Percentiles rank a stretch among this genome's conserved stretches.
phyloP scores from a whole-genome alignment of 2,329 filamentous ascomycete species.

The Exophiala sideris region DNA sequence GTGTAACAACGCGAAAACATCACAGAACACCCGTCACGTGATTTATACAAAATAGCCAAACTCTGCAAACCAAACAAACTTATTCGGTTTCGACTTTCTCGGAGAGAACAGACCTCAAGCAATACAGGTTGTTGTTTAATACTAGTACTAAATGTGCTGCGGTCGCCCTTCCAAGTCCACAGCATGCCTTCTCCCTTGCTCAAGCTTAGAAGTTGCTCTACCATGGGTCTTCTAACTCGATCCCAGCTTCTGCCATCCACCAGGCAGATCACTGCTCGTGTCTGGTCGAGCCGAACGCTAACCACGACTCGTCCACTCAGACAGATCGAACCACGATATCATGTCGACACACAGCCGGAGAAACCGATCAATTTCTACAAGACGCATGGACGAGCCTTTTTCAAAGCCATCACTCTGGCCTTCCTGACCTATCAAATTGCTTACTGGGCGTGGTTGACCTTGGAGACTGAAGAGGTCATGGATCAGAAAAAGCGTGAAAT shows the following conservation, averaged over 20 bases:
- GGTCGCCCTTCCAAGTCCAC: too few relatives aligned
- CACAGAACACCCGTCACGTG: too few relatives aligned
- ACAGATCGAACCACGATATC: neutral
- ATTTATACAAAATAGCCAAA: too few relatives aligned
- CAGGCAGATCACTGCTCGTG: too few relatives aligned
- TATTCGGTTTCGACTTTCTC: too few relatives aligned
- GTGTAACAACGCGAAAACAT: too few relatives aligned
- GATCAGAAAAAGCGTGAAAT: slow-evolving; percentile 37
- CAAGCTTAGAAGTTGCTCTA: neutral
- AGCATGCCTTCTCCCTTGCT: too few relatives aligned
- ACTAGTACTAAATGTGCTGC: too few relatives aligned
- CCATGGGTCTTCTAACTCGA: neutral
- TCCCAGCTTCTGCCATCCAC: neutral
- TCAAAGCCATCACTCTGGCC: slow-evolving; percentile 48
- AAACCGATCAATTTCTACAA: slow-evolving; percentile 26
- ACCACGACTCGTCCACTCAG: neutral
- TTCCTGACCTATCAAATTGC: slow-evolving; percentile 49
- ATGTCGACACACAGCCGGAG: neutral
- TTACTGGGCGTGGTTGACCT: slow-evolving; percentile 47
- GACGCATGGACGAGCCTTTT: slow-evolving; percentile 38
- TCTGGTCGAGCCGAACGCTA: neutral
- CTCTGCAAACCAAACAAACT: too few relatives aligned
- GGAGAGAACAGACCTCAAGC: too few relatives aligned
- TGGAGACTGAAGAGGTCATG: slow-evolving; percentile 46
- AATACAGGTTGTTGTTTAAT: too few relatives aligned